Base-by-base conservation (phyloP, 805 yeast genomes). In the Myxozyma geophila region DNA sequence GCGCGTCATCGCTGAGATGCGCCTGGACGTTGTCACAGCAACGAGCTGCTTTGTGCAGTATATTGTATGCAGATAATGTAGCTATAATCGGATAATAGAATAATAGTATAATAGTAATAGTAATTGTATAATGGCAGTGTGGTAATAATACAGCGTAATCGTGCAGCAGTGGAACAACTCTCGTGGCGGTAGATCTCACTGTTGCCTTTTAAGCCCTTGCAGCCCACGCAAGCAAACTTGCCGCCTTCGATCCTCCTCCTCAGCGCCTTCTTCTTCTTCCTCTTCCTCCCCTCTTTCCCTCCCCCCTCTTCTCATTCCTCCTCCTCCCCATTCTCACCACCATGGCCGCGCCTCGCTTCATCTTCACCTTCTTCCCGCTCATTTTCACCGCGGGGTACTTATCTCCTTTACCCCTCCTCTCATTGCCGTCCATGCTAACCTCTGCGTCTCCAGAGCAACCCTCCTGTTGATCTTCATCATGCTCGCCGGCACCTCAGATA, bases 381-480 rank as follows among this genome's bases (percentile, higher is more conserved):
- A 48, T 67, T 40, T 54, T 67, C 49, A 49, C 63, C 10, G 56
- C 67, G 4, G 70, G 70, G 70, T 67, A 44, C 28, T 70, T 63
- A n/a, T 36, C 33, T 28, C 19, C 49, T 12, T 3, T 2, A 28
- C 28, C 4, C 44, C 15, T 37, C 19, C 39, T 44, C 5, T 19
- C 28, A 1, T 46, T 28, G 33, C 33, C 37, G 35, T 43, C 17
- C 17, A 9, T 51, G 52, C 63, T 60, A 60, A 60, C 54, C 33
- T 10, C 51, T 12, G 1, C 33, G 15, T 44, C 23, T 56, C 47
- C 23, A 74, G 84, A 36, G 82, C 88, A 9, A 75, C 80, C 36
- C 73, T 87, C 59, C 76, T 85, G 44, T 77, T 86, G 62, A 80
- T 90, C 67, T 85, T 92, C 71, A 80, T 86, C 60, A 77, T 90